Evolutionary conservation across 805 yeast species (phyloP), one percentile per base, ranked within the genome.

Genomic region (Hanseniaspora valbyensis): DNA sequence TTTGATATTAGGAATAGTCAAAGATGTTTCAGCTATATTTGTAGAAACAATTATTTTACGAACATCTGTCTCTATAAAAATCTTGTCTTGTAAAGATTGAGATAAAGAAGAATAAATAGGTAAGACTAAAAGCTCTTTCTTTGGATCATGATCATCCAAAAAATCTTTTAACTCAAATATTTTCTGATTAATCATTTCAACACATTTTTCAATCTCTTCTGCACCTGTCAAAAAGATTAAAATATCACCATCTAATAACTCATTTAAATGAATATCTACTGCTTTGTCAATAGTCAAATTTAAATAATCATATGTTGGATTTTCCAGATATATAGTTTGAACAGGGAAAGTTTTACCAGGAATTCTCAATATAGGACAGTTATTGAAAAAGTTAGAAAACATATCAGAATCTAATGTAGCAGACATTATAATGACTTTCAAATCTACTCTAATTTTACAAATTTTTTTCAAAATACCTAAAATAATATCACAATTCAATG

Each of bases 11-110:
- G 90, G 96, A 54, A 92, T 89, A 2, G 98, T 92, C 58, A 92
- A 78, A 8, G 97, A 90, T 0, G 98, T 92, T 65, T 90, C 98
- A 0, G 97, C 98, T 57, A 90, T 92, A 59, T 90, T 90, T 1
- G 98, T 92, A 0, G 98, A 97, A 51, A 92, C 69, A 8, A 92
- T 86, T 3, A 89, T 95, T 62, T 92, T 92, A 49, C 98, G 68
- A 33, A 86, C 75, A 1, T 86, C 86, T 0, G 96, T 51, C 0
- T 94, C 86, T 58, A 85, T 95, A 65, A 92, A 92, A 42, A 92
- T 89, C 55, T 77, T 74, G 25, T 88, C 75, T 65, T 92, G 98
- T 70, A 84, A 76, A 57, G 89, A 96, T 1, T 95, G 76, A 0
- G 97, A 96, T 56, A 90, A 70, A 0, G 94, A 83, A 7, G 97